phyloP scores from a whole-genome alignment of 129 eudicot genomes.

The Heracleum sosnowskyi region DNA sequence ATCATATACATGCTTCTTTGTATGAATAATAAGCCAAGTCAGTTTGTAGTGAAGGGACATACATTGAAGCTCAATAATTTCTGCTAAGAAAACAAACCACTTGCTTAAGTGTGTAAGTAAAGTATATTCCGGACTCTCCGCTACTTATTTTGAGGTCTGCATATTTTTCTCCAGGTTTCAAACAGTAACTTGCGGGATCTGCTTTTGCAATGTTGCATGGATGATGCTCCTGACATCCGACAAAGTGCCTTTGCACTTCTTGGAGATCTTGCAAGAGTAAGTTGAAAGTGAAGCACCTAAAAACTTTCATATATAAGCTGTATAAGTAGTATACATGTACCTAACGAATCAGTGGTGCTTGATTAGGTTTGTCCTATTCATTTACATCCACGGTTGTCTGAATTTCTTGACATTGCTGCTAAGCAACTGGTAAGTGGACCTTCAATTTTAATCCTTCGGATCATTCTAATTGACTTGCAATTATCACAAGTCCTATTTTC shows the following conservation, averaged over 20 bases:
- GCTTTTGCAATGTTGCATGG: slow-evolving; percentile 92
- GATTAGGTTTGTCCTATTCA: slow-evolving; percentile 84
- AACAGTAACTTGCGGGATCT: slow-evolving; percentile 87
- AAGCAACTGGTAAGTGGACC: slow-evolving; percentile 69
- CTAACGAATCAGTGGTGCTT: slow-evolving; percentile 11
- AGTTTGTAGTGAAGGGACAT: neutral
- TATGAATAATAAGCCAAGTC: neutral
- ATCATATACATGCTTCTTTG: neutral
- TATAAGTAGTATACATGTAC: neutral
- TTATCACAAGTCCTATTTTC: slow-evolving; percentile 3
- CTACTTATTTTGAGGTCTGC: neutral
- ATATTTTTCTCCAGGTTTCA: slow-evolving; percentile 42
- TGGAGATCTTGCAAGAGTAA: slow-evolving; percentile 98
- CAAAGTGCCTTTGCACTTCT: slow-evolving; percentile 99
- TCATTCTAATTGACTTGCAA: neutral
- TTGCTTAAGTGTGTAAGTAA: neutral
- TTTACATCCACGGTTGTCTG: slow-evolving; percentile 67
- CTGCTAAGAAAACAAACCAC: neutral
- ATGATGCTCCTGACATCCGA: slow-evolving; percentile 74
- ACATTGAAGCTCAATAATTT: neutral
- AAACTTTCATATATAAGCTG: neutral
- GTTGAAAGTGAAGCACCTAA: slow-evolving; percentile 21
- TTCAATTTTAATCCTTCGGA: neutral
- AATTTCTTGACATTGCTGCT: slow-evolving; percentile 75
- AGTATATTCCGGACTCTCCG: neutral